A percentile compares a stretch with the other conserved stretches of the same genome.
phyloP scores from a whole-genome alignment of 495 filamentous ascomycete genomes.

The Cryomyces minteri region DNA sequence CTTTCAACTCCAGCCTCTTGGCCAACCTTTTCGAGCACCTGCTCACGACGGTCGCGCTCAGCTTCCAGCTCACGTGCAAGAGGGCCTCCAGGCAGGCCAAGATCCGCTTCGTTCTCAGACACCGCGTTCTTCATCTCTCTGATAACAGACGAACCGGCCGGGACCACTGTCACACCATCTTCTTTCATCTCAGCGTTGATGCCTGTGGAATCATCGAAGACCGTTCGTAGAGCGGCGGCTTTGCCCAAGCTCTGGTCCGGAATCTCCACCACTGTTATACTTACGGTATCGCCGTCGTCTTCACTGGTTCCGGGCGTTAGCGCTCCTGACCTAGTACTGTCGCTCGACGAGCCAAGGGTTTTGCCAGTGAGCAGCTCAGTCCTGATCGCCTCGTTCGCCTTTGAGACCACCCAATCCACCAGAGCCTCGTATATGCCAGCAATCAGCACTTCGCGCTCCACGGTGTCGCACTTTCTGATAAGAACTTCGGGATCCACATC shows the following conservation, averaged over 20 bases:
- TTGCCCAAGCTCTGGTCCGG: slow-evolving; percentile 65
- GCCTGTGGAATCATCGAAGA: slow-evolving; percentile 82
- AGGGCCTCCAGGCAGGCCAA: slow-evolving; percentile 53
- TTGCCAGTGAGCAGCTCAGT: slow-evolving; percentile 45
- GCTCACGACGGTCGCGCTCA: slow-evolving; percentile 63
- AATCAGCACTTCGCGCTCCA: slow-evolving; percentile 67
- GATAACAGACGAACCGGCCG: slow-evolving; percentile 57
- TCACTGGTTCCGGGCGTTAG: slow-evolving; percentile 44
- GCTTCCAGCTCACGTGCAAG: slow-evolving; percentile 53
- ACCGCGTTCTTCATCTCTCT: slow-evolving; percentile 74
- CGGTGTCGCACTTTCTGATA: slow-evolving; percentile 55
- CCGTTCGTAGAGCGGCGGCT: slow-evolving; percentile 64
- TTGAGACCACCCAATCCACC: slow-evolving; percentile 82
- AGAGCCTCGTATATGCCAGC: slow-evolving; percentile 82
- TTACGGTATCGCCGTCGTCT: slow-evolving; percentile 64
- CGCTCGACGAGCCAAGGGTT: slow-evolving; percentile 43
- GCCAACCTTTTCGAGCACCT: slow-evolving; percentile 69
- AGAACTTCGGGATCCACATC: slow-evolving; percentile 79
- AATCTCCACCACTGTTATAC: slow-evolving; percentile 74
- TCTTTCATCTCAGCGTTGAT: slow-evolving; percentile 96
- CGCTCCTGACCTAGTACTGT: slow-evolving; percentile 27
- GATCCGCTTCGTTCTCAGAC: slow-evolving; percentile 57
- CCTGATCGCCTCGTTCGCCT: slow-evolving; percentile 77
- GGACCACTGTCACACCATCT: slow-evolving; percentile 59
- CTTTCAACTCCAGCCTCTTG: slow-evolving; percentile 64